Evolutionary conservation across 345 rosid genomes (phyloP).

Genomic region (Anastatica hierochuntica): DNA sequence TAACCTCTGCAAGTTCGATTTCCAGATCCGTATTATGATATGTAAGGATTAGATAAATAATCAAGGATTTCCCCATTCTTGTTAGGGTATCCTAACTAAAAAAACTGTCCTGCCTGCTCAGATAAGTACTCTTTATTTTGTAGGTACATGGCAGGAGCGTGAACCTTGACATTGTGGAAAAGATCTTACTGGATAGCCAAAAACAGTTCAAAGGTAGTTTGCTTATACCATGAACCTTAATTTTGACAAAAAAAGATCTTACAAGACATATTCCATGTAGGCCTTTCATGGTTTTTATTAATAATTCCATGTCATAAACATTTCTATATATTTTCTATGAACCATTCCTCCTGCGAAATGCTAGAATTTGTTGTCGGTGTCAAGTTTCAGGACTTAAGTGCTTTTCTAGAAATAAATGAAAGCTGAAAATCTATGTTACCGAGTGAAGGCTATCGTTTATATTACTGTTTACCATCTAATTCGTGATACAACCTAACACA

Average conservation of each 20-base stretch:
- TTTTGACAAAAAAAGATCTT: background rate
- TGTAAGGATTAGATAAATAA: background rate
- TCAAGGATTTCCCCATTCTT: slow-evolving; percentile 2
- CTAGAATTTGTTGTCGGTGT: too few species aligned
- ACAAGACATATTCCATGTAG: too few species aligned
- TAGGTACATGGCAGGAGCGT: slow-evolving; percentile 84
- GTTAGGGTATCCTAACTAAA: background rate
- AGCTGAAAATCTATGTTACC: slow-evolving; percentile 1
- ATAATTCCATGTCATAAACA: too few species aligned
- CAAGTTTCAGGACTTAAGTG: too few species aligned
- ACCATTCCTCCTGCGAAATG: too few species aligned
- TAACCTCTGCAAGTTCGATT: background rate
- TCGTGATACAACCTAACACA: background rate
- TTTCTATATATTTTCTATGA: too few species aligned
- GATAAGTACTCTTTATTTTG: slow-evolving; percentile 4
- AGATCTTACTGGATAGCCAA: slow-evolving; percentile 53
- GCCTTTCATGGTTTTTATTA: too few species aligned
- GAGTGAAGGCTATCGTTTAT: background rate
- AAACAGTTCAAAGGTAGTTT: slow-evolving; percentile 54
- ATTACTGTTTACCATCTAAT: background rate
- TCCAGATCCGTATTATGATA: slow-evolving; percentile 3
- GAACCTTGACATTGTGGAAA: slow-evolving; percentile 63
- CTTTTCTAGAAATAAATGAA: too few species aligned
- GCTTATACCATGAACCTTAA: slow-evolving; percentile 1
- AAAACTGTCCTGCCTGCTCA: background rate